phyloP scores from a whole-genome alignment of 169 alveolate genomes.

The Plasmodium gallinaceum region DNA sequence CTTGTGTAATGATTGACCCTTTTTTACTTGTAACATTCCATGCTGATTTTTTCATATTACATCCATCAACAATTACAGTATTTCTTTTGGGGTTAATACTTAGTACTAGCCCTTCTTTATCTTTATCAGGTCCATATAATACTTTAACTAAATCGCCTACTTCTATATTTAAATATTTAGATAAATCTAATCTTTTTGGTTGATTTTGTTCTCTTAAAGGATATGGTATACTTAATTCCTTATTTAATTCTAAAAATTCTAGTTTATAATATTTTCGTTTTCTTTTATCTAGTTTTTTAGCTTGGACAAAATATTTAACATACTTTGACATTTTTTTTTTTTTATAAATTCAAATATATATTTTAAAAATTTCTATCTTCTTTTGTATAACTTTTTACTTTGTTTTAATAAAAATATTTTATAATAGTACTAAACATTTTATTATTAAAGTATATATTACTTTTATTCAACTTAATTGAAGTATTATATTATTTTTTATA shows the following conservation, averaged over 20 bases:
- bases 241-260: constrained; percentile 84
- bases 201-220: constrained; percentile 84
- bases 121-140: constrained; percentile 90
- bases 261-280: constrained; percentile 82
- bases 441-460: too few relatives aligned
- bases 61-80: constrained; percentile 90
- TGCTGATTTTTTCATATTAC: constrained; percentile 90
- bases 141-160: constrained; percentile 92
- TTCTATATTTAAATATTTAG: constrained; percentile 85
- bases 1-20: constrained; percentile 86
- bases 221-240: constrained; percentile 87
- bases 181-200: constrained; percentile 85
- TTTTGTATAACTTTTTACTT: too few relatives aligned
- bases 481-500: too few relatives aligned
- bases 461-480: too few relatives aligned
- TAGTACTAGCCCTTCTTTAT: constrained; percentile 89
- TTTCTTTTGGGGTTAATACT: constrained; percentile 87
- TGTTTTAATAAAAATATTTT: too few relatives aligned
- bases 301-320: constrained; percentile 86
- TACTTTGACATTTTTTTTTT: constrained; percentile 83
- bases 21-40: constrained; percentile 86
- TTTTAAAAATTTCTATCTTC: too few relatives aligned
- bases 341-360: too few relatives aligned
- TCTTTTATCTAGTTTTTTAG: constrained; percentile 82
- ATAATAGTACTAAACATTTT: too few relatives aligned